These are phyloP conservation scores for Staphylotrichum longicolle DNA, from an alignment of 495 filamentous ascomycete species.

Conservation along the genomic window DNA sequence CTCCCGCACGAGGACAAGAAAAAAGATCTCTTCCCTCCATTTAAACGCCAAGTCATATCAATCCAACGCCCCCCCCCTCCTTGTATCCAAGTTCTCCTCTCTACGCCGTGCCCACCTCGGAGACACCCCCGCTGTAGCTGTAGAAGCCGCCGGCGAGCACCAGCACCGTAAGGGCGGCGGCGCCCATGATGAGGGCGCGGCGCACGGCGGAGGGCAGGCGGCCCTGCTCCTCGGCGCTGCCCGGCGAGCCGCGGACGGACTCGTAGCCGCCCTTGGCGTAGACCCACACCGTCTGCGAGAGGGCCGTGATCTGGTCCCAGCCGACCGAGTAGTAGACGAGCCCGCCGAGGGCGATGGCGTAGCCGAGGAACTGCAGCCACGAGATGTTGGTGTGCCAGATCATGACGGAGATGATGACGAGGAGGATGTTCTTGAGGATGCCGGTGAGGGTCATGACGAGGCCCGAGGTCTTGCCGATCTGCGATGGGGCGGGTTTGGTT, in stretches of 20 bases:
- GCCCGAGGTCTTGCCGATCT: conserved; percentile 76
- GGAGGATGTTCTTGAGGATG: conserved; percentile 73
- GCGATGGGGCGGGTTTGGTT: background rate
- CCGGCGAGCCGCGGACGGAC: conserved; percentile 2
- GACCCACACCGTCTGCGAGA: conserved; percentile 51
- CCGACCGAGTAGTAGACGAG: conserved; percentile 68
- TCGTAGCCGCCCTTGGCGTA: conserved; percentile 60
- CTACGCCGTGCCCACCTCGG: background rate
- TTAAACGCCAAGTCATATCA: conserved; percentile 2
- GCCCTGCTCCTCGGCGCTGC: conserved; percentile 4
- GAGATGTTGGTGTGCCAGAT: conserved; percentile 64
- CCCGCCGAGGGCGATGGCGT: conserved; percentile 60
- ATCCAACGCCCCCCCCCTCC: conserved; percentile 1
- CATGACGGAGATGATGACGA: conserved; percentile 61
- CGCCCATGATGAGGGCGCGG: conserved; percentile 61
- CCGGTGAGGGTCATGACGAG: conserved; percentile 74
- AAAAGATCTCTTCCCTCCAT: background rate
- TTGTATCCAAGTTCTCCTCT: background rate
- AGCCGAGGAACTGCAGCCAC: conserved; percentile 61
- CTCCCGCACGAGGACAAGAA: background rate
- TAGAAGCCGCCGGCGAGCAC: conserved; percentile 46
- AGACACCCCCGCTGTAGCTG: conserved; percentile 17
- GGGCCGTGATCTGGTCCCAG: conserved; percentile 63
- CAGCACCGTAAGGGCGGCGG: conserved; percentile 52
- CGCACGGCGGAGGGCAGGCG: conserved; percentile 60